Evolutionary conservation across 1,284 basidiomycete species (phyloP).

Genomic region (Puccinia sorghi): DNA sequence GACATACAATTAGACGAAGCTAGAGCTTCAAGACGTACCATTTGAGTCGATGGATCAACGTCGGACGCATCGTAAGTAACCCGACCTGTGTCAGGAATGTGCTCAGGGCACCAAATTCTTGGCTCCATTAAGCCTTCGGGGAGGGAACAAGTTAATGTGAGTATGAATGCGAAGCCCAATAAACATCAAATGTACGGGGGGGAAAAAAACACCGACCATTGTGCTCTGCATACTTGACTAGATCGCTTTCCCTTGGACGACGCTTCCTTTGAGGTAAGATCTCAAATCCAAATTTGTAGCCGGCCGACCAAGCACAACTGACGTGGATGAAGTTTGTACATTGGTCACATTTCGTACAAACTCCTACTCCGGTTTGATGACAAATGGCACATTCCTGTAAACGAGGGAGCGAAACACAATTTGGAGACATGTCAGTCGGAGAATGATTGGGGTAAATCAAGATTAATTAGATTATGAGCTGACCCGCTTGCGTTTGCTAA

Average conservation of each 20-base stretch:
- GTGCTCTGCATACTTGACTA: constrained; percentile 41
- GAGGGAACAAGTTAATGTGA: background rate
- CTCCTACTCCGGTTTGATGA: constrained; percentile 29
- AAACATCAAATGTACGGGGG: background rate
- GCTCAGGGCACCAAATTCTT: constrained; percentile 47
- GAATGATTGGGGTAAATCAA: background rate
- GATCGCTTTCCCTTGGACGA: constrained; percentile 33
- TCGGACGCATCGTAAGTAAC: constrained; percentile 25
- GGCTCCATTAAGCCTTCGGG: constrained; percentile 38
- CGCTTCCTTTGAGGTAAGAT: constrained; percentile 41
- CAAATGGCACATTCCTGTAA: constrained; percentile 43
- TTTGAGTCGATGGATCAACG: constrained; percentile 41
- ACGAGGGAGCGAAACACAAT: background rate
- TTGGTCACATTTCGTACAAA: constrained; percentile 44
- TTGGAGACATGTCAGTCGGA: background rate
- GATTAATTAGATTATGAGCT: background rate
- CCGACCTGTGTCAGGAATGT: constrained; percentile 16
- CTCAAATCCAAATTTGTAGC: constrained; percentile 50
- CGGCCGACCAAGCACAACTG: constrained; percentile 47
- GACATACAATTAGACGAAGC: background rate
- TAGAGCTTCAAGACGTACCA: background rate
- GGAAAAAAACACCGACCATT: constrained; percentile 9
- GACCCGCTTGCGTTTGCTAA: constrained; percentile 37
- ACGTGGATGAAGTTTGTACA: constrained; percentile 43
- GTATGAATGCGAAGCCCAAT: background rate